These are phyloP conservation scores for Herpetomonas samuelpessoai DNA, from an alignment of 208 protist genomes.

Conservation along the genomic window DNA sequence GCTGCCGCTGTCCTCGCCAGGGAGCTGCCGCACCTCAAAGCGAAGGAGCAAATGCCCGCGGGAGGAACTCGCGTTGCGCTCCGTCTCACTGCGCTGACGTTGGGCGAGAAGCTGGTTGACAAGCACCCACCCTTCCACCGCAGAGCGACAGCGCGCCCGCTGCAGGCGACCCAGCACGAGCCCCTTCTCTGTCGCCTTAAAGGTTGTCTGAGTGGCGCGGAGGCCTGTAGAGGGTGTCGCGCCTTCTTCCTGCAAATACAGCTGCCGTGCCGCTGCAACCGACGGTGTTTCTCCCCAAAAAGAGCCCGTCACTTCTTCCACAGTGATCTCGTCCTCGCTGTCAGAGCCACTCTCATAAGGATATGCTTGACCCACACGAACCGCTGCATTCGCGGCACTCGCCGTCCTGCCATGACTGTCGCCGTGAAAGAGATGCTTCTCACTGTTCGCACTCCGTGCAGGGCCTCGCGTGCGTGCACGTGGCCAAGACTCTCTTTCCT, in stretches of 20 bases:
- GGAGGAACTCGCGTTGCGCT: slow-evolving; percentile 49
- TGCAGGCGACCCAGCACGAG: slow-evolving; percentile 36
- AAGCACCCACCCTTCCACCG: slow-evolving; percentile 24
- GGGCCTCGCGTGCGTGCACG: background rate
- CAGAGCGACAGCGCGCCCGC: slow-evolving; percentile 29
- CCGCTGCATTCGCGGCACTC: background rate
- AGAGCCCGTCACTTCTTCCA: background rate
- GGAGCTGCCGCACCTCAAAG: slow-evolving; percentile 20
- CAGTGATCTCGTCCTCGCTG: background rate
- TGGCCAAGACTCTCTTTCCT: background rate
- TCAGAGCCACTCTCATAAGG: background rate
- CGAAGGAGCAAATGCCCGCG: slow-evolving; percentile 44
- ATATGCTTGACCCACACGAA: no score
- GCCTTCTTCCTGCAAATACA: background rate
- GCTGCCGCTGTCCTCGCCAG: background rate
- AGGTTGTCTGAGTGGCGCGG: slow-evolving; percentile 19
- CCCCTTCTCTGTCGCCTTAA: slow-evolving; percentile 50
- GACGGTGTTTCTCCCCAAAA: background rate
- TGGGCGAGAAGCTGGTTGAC: slow-evolving; percentile 31
- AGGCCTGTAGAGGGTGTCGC: background rate
- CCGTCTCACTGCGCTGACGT: slow-evolving; percentile 37
- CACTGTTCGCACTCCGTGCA: background rate
- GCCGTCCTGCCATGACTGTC: background rate
- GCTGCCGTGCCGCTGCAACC: background rate
- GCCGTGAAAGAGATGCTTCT: background rate